These are phyloP conservation scores for Cicer chorassanicum DNA, from an alignment of 306 rosid species.

Conservation along the genomic window DNA sequence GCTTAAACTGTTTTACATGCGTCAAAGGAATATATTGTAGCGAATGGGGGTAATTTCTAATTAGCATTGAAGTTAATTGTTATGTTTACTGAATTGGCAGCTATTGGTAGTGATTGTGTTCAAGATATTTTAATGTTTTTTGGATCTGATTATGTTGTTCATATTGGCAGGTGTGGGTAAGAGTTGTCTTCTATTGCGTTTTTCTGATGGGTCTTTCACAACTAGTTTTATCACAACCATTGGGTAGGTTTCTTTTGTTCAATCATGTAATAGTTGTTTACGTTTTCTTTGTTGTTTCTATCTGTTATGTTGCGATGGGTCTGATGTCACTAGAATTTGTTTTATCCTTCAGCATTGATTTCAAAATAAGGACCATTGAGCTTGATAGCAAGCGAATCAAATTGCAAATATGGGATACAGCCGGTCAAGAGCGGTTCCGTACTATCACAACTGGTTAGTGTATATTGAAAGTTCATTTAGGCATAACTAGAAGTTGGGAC, in stretches of 20 bases:
- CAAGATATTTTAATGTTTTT: not conserved
- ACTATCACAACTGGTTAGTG: slow-evolving; percentile 93
- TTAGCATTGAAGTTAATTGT: not conserved
- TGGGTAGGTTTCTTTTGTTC: slow-evolving; percentile 62
- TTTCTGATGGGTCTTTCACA: slow-evolving; percentile 98
- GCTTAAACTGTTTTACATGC: not conserved
- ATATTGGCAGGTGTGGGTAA: slow-evolving; percentile 89
- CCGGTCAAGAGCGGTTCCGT: slow-evolving; percentile 96
- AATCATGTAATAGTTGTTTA: slow-evolving; percentile 1
- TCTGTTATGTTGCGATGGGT: slow-evolving; percentile 2
- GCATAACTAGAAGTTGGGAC: not conserved
- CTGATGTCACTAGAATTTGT: slow-evolving; percentile 43
- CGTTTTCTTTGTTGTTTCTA: slow-evolving; percentile 25
- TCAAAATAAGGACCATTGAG: slow-evolving; percentile 97
- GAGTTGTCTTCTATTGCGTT: slow-evolving; percentile 97
- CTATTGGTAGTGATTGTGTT: not conserved
- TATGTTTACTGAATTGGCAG: slow-evolving; percentile 22
- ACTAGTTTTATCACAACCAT: slow-evolving; percentile 96
- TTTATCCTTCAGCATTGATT: slow-evolving; percentile 76
- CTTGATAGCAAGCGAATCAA: slow-evolving; percentile 92
- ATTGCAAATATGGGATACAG: slow-evolving; percentile 98
- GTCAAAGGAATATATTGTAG: not conserved
- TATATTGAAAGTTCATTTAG: slow-evolving; percentile 19
- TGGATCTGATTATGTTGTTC: slow-evolving; percentile 37
- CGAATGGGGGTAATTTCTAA: slow-evolving; percentile 2